These are phyloP conservation scores for Septoria linicola DNA, from an alignment of 2,329 filamentous ascomycete species.

Conservation along the genomic window DNA sequence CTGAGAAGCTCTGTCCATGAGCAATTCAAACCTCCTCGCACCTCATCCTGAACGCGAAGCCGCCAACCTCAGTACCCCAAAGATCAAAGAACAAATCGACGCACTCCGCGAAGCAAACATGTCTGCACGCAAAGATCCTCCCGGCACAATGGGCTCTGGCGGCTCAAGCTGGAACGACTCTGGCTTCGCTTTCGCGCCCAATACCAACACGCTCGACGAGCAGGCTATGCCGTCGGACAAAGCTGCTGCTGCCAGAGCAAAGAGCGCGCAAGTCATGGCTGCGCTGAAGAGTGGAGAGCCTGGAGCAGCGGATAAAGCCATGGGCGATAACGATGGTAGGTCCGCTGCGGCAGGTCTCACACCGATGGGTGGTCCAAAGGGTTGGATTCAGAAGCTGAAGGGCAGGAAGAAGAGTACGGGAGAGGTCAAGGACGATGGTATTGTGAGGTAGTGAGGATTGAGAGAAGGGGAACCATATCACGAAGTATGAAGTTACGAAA, in stretches of 20 bases:
- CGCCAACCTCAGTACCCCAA: no score
- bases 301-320: slow-evolving; percentile 29
- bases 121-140: slow-evolving; percentile 4
- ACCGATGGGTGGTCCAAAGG: slow-evolving; percentile 12
- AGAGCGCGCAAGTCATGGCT: slow-evolving; percentile 30
- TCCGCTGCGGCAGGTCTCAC: slow-evolving; percentile 11
- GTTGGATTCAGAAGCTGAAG: slow-evolving; percentile 14
- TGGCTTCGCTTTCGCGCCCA: slow-evolving; percentile 24
- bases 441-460: background rate
- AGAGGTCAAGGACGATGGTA: background rate
- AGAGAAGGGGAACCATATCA: background rate
- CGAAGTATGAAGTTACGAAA: background rate
- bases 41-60: no score
- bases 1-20: no score
- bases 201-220: slow-evolving; percentile 28
- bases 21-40: no score
- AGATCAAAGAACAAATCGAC: no score
- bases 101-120: background rate
- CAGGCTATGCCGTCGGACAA: slow-evolving; percentile 29
- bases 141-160: slow-evolving; percentile 12
- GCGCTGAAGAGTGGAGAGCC: slow-evolving; percentile 30
- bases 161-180: slow-evolving; percentile 24
- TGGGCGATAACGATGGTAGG: slow-evolving; percentile 24
- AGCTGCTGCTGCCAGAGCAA: slow-evolving; percentile 28
- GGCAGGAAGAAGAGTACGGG: slow-evolving; percentile 9